Evolutionary conservation across 1,284 basidiomycete genomes (phyloP).

Genomic region (Tilletiopsis washingtonensis): DNA sequence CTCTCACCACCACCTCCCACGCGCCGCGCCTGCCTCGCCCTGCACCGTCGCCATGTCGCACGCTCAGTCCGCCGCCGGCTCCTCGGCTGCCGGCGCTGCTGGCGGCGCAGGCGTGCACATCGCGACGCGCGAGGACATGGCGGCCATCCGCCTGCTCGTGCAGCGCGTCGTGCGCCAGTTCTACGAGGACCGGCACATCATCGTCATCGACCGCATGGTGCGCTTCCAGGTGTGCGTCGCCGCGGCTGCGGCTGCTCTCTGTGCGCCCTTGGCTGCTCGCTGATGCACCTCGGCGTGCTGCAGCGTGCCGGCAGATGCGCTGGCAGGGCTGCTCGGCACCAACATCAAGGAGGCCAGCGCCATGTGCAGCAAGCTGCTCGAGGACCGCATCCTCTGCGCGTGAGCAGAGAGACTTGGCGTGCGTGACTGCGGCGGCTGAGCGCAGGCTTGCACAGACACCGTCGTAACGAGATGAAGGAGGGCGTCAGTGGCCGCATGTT

Average conservation of each 20-base stretch:
- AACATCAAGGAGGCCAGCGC: conserved; percentile 90
- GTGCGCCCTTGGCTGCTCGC: background rate
- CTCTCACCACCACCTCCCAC: too few species aligned
- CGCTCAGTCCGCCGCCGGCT: too few species aligned
- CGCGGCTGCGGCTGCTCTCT: conserved; percentile 7
- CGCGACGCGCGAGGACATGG: conserved; percentile 36
- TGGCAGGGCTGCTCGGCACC: conserved; percentile 77
- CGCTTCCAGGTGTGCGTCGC: conserved; percentile 80
- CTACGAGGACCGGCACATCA: conserved; percentile 84
- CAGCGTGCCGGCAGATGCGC: conserved; percentile 71
- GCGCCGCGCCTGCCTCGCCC: too few species aligned
- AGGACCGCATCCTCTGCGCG: conserved; percentile 35
- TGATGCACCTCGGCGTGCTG: background rate
- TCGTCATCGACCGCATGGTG: conserved; percentile 86
- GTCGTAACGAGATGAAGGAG: too few species aligned
- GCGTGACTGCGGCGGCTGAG: background rate
- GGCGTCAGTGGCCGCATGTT: background rate
- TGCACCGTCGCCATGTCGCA: too few species aligned
- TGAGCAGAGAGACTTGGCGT: too few species aligned
- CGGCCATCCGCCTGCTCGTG: conserved; percentile 55
- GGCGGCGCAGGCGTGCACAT: too few species aligned
- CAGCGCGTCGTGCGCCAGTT: conserved; percentile 88
- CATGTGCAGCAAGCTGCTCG: conserved; percentile 74
- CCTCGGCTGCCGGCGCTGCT: too few species aligned
- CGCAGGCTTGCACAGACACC: background rate